Percentiles rank a stretch among this genome's conserved stretches.
Evolutionary conservation across 129 eudicot genomes (phyloP).

Genomic region (Cynara cardunculus): DNA sequence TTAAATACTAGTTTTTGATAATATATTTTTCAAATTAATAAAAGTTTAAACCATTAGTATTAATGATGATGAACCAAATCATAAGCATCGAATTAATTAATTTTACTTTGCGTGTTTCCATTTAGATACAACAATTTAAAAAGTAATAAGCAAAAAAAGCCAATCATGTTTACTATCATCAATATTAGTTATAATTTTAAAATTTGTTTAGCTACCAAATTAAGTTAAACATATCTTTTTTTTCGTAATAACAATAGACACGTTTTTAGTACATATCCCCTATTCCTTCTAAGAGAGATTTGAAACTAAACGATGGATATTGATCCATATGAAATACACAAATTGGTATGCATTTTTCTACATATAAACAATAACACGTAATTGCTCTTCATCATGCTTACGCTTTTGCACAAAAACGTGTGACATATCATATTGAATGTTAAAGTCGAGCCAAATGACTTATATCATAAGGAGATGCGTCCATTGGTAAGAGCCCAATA

Average conservation of each 20-base stretch:
- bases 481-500: background rate
- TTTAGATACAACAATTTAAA: too few species aligned
- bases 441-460: conserved; percentile 29
- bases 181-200: too few species aligned
- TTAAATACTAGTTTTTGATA: too few species aligned
- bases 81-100: too few species aligned
- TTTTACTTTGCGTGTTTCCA: too few species aligned
- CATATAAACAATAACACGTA: background rate
- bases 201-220: too few species aligned
- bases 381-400: background rate
- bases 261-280: background rate
- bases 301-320: background rate
- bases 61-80: too few species aligned
- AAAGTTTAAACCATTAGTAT: too few species aligned
- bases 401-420: background rate
- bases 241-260: background rate
- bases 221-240: background rate
- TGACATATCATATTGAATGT: background rate
- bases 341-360: background rate
- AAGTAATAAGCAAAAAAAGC: too few species aligned
- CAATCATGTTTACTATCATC: too few species aligned
- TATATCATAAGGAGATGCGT: conserved; percentile 33
- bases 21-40: too few species aligned
- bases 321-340: background rate
- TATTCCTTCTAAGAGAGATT: background rate